These are phyloP conservation scores for Phylloporus sp. DNA, from an alignment of 768 basidiomycete species.

Conservation along the genomic window DNA sequence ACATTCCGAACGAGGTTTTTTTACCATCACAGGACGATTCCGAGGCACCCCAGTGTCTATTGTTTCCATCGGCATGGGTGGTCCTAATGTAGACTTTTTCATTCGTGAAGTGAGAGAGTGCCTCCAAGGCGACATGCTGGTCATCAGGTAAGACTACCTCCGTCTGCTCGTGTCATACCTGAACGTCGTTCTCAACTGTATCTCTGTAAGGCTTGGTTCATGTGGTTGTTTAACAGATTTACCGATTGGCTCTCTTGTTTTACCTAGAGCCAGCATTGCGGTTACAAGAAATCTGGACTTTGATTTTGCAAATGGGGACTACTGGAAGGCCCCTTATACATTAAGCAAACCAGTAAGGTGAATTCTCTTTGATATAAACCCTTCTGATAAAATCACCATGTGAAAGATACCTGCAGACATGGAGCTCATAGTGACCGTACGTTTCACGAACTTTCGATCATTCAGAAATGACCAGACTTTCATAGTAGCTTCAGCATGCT, in stretches of 20 bases:
- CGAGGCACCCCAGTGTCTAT: slow-evolving; percentile 62
- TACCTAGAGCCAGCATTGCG: slow-evolving; percentile 65
- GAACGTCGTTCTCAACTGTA: background rate
- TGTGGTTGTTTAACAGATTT: slow-evolving; percentile 69
- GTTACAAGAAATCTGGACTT: slow-evolving; percentile 75
- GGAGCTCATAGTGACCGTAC: slow-evolving; percentile 47
- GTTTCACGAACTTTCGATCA: slow-evolving; percentile 13
- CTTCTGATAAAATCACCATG: background rate
- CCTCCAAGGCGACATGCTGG: slow-evolving; percentile 55
- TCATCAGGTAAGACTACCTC: slow-evolving; percentile 39
- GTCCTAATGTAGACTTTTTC: slow-evolving; percentile 82
- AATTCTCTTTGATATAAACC: background rate
- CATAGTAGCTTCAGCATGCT: slow-evolving; percentile 43
- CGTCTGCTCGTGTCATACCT: background rate
- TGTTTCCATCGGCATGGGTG: slow-evolving; percentile 81
- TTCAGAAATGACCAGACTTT: slow-evolving; percentile 4
- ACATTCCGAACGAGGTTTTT: slow-evolving; percentile 71
- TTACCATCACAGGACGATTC: slow-evolving; percentile 67
- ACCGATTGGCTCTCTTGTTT: slow-evolving; percentile 71
- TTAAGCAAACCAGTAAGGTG: slow-evolving; percentile 59
- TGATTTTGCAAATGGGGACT: slow-evolving; percentile 53
- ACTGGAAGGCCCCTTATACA: slow-evolving; percentile 47
- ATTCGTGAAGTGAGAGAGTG: slow-evolving; percentile 77
- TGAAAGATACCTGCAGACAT: slow-evolving; percentile 57
- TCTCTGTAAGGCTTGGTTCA: slow-evolving; percentile 61